phyloP scores from a whole-genome alignment of 176 grass and related monocot species.

The Bolboschoenus planiculmis region DNA sequence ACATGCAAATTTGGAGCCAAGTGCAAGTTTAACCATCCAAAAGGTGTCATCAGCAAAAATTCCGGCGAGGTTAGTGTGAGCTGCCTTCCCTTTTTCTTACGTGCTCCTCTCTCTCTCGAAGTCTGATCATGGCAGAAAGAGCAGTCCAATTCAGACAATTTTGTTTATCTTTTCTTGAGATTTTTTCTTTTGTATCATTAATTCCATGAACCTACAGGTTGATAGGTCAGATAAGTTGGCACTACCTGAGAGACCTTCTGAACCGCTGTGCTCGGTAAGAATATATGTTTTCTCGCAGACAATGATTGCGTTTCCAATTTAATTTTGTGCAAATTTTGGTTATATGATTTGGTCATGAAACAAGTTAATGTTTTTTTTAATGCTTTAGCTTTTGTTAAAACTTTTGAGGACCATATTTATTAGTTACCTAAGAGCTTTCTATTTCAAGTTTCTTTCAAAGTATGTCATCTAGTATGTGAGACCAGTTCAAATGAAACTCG shows the following conservation, averaged over 20 bases:
- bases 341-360: not conserved
- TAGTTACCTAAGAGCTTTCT: not conserved
- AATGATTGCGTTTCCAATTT: not conserved
- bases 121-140: too few relatives aligned
- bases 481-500: not conserved
- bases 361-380: slow-evolving; percentile 8
- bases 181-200: not conserved
- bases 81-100: slow-evolving; percentile 19
- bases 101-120: not conserved
- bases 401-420: not conserved
- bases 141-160: not conserved
- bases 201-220: slow-evolving; percentile 38
- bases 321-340: not conserved
- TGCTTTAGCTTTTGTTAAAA: not conserved
- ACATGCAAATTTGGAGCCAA: slow-evolving; percentile 58
- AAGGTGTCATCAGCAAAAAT: slow-evolving; percentile 29
- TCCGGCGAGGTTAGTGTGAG: slow-evolving; percentile 31
- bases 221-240: slow-evolving; percentile 24
- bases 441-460: not conserved
- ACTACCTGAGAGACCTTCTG: slow-evolving; percentile 56
- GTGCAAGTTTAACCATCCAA: slow-evolving; percentile 97
- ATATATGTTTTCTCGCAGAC: not conserved
- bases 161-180: not conserved
- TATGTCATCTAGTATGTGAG: not conserved
- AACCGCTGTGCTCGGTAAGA: slow-evolving; percentile 58